phyloP scores from a whole-genome alignment of 169 alveolate species.

The Eimeria necatrix region DNA sequence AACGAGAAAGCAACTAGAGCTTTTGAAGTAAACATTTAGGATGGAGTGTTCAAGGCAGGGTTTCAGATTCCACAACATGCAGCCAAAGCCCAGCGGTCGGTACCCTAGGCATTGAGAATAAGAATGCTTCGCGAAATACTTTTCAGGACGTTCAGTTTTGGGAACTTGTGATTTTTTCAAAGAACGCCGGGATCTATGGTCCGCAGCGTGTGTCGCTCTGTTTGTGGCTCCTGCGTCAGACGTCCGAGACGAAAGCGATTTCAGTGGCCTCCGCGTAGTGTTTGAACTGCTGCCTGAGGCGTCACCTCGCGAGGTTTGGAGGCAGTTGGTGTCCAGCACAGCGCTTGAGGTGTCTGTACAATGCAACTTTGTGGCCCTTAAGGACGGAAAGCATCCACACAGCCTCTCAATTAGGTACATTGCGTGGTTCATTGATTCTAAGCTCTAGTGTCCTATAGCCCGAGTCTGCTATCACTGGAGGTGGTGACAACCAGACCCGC shows the following conservation, averaged over 20 bases:
- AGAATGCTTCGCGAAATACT: too few relatives aligned
- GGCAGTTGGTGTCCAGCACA: constrained; percentile 77
- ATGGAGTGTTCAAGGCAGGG: too few relatives aligned
- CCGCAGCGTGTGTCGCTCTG: background rate
- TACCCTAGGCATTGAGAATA: too few relatives aligned
- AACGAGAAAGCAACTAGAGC: background rate
- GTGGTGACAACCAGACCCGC: too few relatives aligned
- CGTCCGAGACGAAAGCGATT: constrained; percentile 84
- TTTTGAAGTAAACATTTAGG: too few relatives aligned
- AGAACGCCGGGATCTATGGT: background rate
- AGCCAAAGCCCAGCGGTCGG: too few relatives aligned
- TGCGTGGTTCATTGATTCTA: background rate
- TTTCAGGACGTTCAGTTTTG: too few relatives aligned
- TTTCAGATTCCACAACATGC: too few relatives aligned
- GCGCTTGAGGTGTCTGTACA: constrained; percentile 79
- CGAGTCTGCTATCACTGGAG: too few relatives aligned
- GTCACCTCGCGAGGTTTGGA: constrained; percentile 58
- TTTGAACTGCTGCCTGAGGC: constrained; percentile 79
- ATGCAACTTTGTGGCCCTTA: constrained; percentile 83
- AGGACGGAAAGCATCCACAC: constrained; percentile 78
- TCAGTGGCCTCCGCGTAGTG: constrained; percentile 83
- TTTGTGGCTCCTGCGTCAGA: constrained; percentile 7
- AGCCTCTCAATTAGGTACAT: constrained; percentile 80
- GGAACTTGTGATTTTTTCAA: too few relatives aligned
- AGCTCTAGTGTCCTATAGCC: background rate